Conservation (phyloP, 2,329 filamentous ascomycete genomes). For the Tolypocladium ovalisporum region DNA sequence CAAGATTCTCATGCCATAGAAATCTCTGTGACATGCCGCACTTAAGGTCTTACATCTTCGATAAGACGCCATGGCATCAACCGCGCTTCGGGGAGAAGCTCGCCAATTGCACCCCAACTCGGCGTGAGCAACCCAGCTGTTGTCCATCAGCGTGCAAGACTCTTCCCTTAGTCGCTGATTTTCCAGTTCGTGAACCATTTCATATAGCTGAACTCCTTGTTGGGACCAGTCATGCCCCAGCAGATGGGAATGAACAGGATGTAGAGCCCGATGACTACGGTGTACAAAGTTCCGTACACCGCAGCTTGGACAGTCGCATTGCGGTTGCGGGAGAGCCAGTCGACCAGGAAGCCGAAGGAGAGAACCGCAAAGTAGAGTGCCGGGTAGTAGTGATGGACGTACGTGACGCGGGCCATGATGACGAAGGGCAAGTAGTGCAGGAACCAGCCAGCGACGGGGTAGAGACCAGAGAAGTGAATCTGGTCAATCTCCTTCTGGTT, state of each 20-base stretch:
- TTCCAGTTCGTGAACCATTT: constrained; percentile 90
- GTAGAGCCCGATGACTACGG: constrained; percentile 68
- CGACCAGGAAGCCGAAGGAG: constrained; percentile 73
- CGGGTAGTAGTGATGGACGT: constrained; percentile 98
- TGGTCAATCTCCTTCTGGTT: constrained; percentile 74
- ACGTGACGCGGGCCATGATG: constrained; percentile 96
- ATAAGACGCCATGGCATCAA: background rate
- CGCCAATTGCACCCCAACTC: background rate
- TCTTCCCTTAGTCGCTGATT: constrained; percentile 53
- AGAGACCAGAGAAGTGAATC: constrained; percentile 87
- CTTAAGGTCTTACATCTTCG: constrained; percentile 6
- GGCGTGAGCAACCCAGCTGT: background rate
- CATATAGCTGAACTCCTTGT: constrained; percentile 78
- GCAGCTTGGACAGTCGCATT: constrained; percentile 51
- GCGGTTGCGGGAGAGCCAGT: constrained; percentile 68
- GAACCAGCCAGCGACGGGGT: constrained; percentile 88
- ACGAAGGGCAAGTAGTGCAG: constrained; percentile 94
- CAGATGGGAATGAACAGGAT: constrained; percentile 86
- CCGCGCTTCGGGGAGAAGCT: background rate
- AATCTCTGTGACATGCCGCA: constrained; percentile 7
- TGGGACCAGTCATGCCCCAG: constrained; percentile 86
- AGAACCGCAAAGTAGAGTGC: constrained; percentile 96
- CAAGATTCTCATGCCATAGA: constrained; percentile 7
- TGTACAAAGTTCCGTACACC: constrained; percentile 67
- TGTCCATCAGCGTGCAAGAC: constrained; percentile 1